Evolutionary conservation across 225 moss, liverwort and hornwort species (phyloP).

Genomic region (Takakia lepidozioides): DNA sequence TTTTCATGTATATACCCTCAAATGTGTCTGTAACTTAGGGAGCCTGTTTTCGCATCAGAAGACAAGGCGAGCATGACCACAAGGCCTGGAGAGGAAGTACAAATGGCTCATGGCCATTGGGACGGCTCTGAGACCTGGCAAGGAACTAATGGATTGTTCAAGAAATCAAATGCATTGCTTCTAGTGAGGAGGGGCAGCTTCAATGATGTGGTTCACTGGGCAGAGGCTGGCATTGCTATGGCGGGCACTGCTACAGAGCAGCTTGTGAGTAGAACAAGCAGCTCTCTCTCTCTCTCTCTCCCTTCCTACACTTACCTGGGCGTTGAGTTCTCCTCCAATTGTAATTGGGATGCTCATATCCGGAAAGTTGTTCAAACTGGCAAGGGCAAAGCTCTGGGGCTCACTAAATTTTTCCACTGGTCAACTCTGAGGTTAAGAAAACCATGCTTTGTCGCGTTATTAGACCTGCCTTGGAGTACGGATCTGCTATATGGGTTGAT

Average conservation of each 20-base stretch:
- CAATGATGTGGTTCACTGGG: constrained; percentile 64
- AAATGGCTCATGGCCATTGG: constrained; percentile 45
- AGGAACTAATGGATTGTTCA: too few species aligned
- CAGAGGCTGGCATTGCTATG: constrained; percentile 84
- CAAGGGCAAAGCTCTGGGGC: too few species aligned
- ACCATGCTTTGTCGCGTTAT: too few species aligned
- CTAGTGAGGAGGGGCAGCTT: constrained; percentile 66
- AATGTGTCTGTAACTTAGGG: constrained; percentile 14
- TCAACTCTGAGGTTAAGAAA: background rate
- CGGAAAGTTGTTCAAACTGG: too few species aligned
- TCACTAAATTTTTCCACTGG: too few species aligned
- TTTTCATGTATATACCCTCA: too few species aligned
- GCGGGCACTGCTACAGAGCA: constrained; percentile 94
- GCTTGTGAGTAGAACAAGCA: constrained; percentile 46
- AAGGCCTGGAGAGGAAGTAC: constrained; percentile 2
- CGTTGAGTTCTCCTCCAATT: too few species aligned
- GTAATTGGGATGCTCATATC: too few species aligned
- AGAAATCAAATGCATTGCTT: constrained; percentile 41
- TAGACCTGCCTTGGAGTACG: too few species aligned
- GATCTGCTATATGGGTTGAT: too few species aligned
- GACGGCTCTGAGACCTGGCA: constrained; percentile 31
- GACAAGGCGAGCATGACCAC: constrained; percentile 28
- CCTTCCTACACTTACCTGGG: too few species aligned
- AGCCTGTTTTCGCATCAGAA: constrained; percentile 16
- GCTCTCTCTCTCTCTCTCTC: too few species aligned